These are phyloP conservation scores for Tarenaya hassleriana DNA, from an alignment of 345 rosid species.

Conservation along the genomic window DNA sequence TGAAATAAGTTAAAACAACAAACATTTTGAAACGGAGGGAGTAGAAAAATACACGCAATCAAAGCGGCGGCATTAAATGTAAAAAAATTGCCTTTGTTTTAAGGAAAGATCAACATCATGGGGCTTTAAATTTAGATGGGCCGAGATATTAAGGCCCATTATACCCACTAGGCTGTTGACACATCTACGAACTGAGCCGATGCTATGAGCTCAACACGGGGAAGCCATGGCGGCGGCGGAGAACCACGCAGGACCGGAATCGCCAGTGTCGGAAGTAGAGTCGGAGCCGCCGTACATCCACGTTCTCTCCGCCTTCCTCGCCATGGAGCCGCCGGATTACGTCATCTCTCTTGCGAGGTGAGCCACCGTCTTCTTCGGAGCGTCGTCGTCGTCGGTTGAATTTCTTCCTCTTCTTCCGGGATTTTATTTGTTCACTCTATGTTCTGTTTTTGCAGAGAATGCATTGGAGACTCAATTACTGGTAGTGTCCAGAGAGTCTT, in stretches of 20 bases:
- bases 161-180: not conserved
- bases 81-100: no score
- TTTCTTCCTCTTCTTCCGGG: not conserved
- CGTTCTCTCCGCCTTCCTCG: constrained; percentile 60
- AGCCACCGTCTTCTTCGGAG: not conserved
- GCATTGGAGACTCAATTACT: constrained; percentile 55
- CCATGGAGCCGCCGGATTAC: constrained; percentile 57
- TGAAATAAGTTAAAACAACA: no score
- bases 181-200: not conserved
- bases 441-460: constrained; percentile 28
- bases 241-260: constrained; percentile 20
- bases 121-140: no score
- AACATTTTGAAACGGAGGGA: no score
- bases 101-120: no score
- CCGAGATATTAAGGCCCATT: not conserved
- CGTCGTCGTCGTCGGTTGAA: not conserved
- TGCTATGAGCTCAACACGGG: constrained; percentile 20
- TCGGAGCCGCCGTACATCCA: constrained; percentile 34
- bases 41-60: no score
- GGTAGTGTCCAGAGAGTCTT: constrained; percentile 55
- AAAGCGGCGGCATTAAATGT: no score
- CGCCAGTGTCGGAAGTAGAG: no score
- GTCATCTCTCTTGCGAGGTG: constrained; percentile 57
- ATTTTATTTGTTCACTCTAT: constrained; percentile 6
- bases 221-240: constrained; percentile 32